phyloP scores from a whole-genome alignment of 768 basidiomycete species.

The Mycena alexandri region DNA sequence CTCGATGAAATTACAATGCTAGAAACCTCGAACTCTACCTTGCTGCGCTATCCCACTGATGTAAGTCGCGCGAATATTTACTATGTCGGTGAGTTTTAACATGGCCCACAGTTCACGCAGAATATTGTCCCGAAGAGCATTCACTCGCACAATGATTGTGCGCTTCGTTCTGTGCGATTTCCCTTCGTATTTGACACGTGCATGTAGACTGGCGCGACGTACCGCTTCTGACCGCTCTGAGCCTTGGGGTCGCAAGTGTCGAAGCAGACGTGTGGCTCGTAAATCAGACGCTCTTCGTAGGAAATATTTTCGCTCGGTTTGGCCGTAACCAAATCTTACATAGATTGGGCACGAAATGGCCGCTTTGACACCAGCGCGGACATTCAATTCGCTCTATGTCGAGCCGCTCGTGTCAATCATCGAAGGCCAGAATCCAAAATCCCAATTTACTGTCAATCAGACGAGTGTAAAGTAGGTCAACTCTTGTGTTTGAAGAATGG shows the following conservation, averaged over 20 bases:
- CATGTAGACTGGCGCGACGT: slow-evolving; percentile 65
- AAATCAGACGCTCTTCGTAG: slow-evolving; percentile 58
- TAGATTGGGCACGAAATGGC: slow-evolving; percentile 62
- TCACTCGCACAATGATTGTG: slow-evolving; percentile 71
- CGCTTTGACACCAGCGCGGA: slow-evolving; percentile 57
- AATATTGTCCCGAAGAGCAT: slow-evolving; percentile 60
- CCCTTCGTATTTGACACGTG: background rate
- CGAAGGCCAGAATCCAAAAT: slow-evolving; percentile 55
- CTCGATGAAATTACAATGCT: slow-evolving; percentile 41
- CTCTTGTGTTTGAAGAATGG: background rate
- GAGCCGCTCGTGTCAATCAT: slow-evolving; percentile 60
- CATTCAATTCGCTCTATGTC: slow-evolving; percentile 62
- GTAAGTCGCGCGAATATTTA: background rate
- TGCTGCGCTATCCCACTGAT: slow-evolving; percentile 57
- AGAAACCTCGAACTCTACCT: slow-evolving; percentile 51
- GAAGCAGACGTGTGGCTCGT: slow-evolving; percentile 67
- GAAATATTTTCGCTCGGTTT: slow-evolving; percentile 29
- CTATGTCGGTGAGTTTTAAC: background rate
- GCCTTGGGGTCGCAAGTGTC: slow-evolving; percentile 63
- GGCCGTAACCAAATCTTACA: slow-evolving; percentile 3
- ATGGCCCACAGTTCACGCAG: slow-evolving; percentile 54
- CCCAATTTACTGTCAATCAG: slow-evolving; percentile 55
- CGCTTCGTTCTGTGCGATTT: slow-evolving; percentile 23
- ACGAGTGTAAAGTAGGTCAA: slow-evolving; percentile 55
- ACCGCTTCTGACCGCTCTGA: slow-evolving; percentile 61